Conservation (phyloP, 805 yeast genomes). For the Candida sithepensis region DNA sequence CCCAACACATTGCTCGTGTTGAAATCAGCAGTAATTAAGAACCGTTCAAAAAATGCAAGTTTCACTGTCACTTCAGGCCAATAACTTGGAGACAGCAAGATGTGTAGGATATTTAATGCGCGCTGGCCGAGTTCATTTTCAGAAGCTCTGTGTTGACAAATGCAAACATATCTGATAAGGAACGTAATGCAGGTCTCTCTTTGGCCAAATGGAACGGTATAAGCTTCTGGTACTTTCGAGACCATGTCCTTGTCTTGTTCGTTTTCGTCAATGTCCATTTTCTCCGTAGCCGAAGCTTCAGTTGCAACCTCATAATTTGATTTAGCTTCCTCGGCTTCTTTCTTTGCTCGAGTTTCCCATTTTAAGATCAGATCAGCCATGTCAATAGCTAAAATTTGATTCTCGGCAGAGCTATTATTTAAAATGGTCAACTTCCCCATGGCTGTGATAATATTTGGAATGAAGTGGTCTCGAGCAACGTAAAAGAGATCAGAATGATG, state of each 20-base stretch:
- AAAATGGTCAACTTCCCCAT: slow-evolving; percentile 85
- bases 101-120: slow-evolving; percentile 74
- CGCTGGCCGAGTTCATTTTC: slow-evolving; percentile 80
- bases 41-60: slow-evolving; percentile 82
- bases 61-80: slow-evolving; percentile 93
- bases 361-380: slow-evolving; percentile 77
- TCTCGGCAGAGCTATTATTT: slow-evolving; percentile 74
- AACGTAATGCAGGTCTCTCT: slow-evolving; percentile 89
- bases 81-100: slow-evolving; percentile 62
- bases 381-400: slow-evolving; percentile 83
- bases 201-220: slow-evolving; percentile 68
- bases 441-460: slow-evolving; percentile 83
- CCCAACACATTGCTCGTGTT: slow-evolving; percentile 66
- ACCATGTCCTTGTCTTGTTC: background rate
- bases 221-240: slow-evolving; percentile 30
- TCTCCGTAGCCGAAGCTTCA: slow-evolving; percentile 9
- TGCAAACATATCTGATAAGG: slow-evolving; percentile 81
- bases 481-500: slow-evolving; percentile 82
- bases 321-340: slow-evolving; percentile 17
- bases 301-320: slow-evolving; percentile 1
- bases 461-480: slow-evolving; percentile 82
- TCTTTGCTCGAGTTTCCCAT: slow-evolving; percentile 69
- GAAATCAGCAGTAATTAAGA: slow-evolving; percentile 73
- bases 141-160: slow-evolving; percentile 78
- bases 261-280: slow-evolving; percentile 20